Percentiles rank a stretch among this genome's conserved stretches.
phyloP scores from a whole-genome alignment of 2,329 filamentous ascomycete genomes.

The Claviceps paspali region DNA sequence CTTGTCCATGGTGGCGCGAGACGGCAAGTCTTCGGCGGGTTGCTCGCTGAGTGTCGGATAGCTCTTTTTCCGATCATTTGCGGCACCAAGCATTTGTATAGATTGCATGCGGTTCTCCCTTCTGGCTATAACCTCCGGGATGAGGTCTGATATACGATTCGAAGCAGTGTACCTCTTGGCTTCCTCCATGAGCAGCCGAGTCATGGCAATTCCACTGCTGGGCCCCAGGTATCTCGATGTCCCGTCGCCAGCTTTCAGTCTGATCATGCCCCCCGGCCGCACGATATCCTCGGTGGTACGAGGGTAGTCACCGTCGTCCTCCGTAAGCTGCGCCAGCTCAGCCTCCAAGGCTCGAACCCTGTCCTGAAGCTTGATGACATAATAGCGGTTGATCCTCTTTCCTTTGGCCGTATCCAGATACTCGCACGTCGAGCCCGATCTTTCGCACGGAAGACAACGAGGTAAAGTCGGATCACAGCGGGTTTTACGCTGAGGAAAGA shows the following conservation, averaged over 20 bases:
- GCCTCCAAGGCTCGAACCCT: constrained; percentile 69
- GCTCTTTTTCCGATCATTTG: constrained; percentile 58
- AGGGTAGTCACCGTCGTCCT: constrained; percentile 55
- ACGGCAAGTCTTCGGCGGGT: constrained; percentile 62
- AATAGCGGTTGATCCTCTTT: constrained; percentile 73
- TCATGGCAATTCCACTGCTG: constrained; percentile 91
- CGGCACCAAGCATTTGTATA: constrained; percentile 31
- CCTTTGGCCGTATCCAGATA: constrained; percentile 87
- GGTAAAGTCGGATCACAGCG: constrained; percentile 88
- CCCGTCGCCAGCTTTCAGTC: constrained; percentile 73
- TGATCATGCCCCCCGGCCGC: constrained; percentile 71
- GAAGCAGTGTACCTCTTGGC: constrained; percentile 87
- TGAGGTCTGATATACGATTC: constrained; percentile 81
- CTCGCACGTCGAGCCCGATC: constrained; percentile 81
- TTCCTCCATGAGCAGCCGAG: constrained; percentile 86
- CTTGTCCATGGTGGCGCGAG: constrained; percentile 56
- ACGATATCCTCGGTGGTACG: constrained; percentile 72
- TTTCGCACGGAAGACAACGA: constrained; percentile 81
- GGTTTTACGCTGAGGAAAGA: constrained; percentile 61
- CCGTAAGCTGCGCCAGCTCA: constrained; percentile 64
- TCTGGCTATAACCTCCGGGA: constrained; percentile 55
- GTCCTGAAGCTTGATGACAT: constrained; percentile 84
- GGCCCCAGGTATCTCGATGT: constrained; percentile 77
- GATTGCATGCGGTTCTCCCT: constrained; percentile 43
- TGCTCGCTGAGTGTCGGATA: constrained; percentile 83